Conservation (phyloP, 345 rosid species). For the Syzygium aqueum region DNA sequence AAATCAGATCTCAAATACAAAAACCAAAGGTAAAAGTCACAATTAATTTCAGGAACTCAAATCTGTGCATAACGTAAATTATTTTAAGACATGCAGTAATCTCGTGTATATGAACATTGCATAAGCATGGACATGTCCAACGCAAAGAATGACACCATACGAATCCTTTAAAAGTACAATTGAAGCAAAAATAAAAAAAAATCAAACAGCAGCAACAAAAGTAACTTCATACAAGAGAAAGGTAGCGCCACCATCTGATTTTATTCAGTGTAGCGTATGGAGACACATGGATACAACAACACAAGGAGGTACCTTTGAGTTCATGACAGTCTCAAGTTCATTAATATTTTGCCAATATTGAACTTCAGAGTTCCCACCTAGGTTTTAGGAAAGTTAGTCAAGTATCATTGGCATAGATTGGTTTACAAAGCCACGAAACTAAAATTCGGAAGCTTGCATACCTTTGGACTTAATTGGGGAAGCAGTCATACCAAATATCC, state of each 20-base stretch:
- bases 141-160: neutral
- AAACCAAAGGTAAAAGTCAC: neutral
- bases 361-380: conserved; percentile 31
- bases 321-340: conserved; percentile 63
- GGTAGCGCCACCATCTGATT: neutral
- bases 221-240: neutral
- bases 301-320: conserved; percentile 60
- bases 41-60: neutral
- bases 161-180: neutral
- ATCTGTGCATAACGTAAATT: neutral
- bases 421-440: neutral
- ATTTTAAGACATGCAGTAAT: neutral
- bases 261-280: neutral
- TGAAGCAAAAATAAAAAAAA: neutral
- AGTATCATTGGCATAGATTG: neutral
- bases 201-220: neutral
- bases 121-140: neutral
- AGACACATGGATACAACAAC: conserved; percentile 1
- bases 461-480: conserved; percentile 83
- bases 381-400: neutral
- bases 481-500: conserved; percentile 93
- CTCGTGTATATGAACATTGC: neutral
- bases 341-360: conserved; percentile 48
- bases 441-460: conserved; percentile 9
- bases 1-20: neutral